phyloP scores from a whole-genome alignment of 2,329 filamentous ascomycete species.

The Beauveria bassiana region DNA sequence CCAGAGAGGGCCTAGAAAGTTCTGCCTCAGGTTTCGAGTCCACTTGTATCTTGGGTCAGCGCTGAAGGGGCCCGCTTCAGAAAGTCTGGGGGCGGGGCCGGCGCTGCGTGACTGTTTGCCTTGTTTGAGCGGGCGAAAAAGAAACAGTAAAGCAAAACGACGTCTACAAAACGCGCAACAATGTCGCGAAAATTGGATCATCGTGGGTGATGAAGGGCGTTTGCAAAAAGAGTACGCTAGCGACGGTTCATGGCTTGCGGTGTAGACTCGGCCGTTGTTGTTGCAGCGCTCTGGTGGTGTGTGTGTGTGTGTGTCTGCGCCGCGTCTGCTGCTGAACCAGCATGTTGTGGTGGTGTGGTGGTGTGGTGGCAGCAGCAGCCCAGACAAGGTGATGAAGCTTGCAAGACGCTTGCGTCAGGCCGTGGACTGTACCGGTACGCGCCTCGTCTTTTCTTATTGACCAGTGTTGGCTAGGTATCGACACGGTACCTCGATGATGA shows the following conservation, averaged over 20 bases:
- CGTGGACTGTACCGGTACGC: not conserved
- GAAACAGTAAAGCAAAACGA: too few species aligned
- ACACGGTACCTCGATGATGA: not conserved
- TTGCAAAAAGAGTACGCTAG: not conserved
- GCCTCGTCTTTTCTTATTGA: not conserved
- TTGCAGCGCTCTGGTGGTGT: too few species aligned
- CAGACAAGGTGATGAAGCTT: not conserved
- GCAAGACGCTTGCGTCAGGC: not conserved
- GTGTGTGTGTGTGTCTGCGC: not conserved
- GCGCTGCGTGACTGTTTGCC: not conserved
- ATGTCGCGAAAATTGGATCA: not conserved
- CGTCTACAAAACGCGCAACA: not conserved
- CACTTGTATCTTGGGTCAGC: not conserved
- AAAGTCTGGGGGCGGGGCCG: slow-evolving; percentile 6
- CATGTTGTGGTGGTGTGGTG: not conserved
- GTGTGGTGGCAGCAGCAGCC: not conserved
- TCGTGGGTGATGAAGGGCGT: not conserved
- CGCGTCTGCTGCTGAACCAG: not conserved
- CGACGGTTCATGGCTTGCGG: not conserved
- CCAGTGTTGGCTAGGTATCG: not conserved
- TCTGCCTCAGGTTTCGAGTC: not conserved
- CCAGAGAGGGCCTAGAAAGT: too few species aligned
- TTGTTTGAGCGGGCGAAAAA: not conserved
- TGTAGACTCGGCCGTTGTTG: too few species aligned
- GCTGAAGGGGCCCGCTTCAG: not conserved